Base-by-base conservation (phyloP, 2,329 filamentous ascomycete genomes). In the Arachnomyces sp. region DNA sequence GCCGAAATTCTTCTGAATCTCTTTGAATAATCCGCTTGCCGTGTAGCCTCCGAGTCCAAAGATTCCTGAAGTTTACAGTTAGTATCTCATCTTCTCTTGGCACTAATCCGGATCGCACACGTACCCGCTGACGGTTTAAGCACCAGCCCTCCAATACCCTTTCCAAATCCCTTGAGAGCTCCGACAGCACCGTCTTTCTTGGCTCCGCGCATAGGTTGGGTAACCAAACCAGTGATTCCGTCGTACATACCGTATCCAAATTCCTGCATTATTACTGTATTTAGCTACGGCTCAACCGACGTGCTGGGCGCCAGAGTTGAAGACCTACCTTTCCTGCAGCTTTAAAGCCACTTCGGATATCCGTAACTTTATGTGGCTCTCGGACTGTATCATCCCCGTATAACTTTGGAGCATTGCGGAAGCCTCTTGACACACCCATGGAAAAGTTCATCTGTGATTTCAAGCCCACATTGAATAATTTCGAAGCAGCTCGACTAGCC, bases 381-480 rank as follows among this genome's bases (percentile, higher is more conserved):
- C 85, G 74, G 1, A 94, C 79, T 1, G 81, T 89, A 1, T 85
- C 79, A 52, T 94, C 88, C 31, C 88, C 84, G 56, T 94, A 94
- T 1, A 94, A 67, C 49, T 77, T 81, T 0, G 89, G 88, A 4
- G 84, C 82, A 52, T 94, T 94, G 56, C 90, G 82, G 57, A 94
- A 93, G 0, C 89, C 89, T 59, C 83, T 84, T 0, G 88, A 83
- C 29, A 94, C 64, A 1, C 84, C 84, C 31, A 94, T 65, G 31
- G 84, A 85, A 47, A 94, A 82, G 57, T 94, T 86, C 72, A 92
- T 82, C 0, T 88, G 89, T 2, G 82, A 81, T 51, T 84, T 85
- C 43, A 90, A 70, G 4, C 84, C 77, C n/a, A 83, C 80, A 8
- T 74, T 74, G 4, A 89, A 77, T 35, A 92, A 81, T n/a, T 79